These are phyloP conservation scores for Cetraspora pellucida DNA, from an alignment of 192 early-diverging fungal genomes.

Conservation along the genomic window DNA sequence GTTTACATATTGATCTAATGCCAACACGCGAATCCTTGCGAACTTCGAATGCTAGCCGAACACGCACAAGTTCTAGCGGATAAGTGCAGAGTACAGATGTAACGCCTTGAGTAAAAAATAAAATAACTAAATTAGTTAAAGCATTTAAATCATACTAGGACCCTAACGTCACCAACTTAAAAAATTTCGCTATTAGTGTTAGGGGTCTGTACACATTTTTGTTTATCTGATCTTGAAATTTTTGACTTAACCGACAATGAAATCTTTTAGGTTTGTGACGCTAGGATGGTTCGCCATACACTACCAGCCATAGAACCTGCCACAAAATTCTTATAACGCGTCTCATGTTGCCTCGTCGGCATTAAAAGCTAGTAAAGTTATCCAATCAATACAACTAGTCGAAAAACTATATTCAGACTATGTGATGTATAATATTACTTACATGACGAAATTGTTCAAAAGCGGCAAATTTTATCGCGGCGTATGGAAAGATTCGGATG, in stretches of 20 bases:
- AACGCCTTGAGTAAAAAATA: slow-evolving; percentile 58
- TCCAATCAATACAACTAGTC: not conserved
- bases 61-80: slow-evolving; percentile 91
- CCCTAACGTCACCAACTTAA: too few relatives aligned
- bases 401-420: too few relatives aligned
- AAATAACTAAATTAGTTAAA: not conserved
- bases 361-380: slow-evolving; percentile 58
- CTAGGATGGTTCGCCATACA: not conserved
- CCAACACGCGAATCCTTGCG: slow-evolving; percentile 31
- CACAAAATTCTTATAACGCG: slow-evolving; percentile 70
- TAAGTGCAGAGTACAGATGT: slow-evolving; percentile 90
- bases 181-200: not conserved
- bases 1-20: slow-evolving; percentile 42
- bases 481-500: slow-evolving; percentile 94
- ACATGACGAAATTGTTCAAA: slow-evolving; percentile 85
- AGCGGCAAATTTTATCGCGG: slow-evolving; percentile 95
- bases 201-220: too few relatives aligned
- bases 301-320: slow-evolving; percentile 76
- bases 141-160: not conserved
- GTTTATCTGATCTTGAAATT: too few relatives aligned
- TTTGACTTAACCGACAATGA: too few relatives aligned
- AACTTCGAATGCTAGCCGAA: slow-evolving; percentile 90
- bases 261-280: too few relatives aligned
- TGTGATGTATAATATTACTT: too few relatives aligned
- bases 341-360: slow-evolving; percentile 66